phyloP scores from a whole-genome alignment of 352 stramenopile species.

The Nothophytophthora sp. region DNA sequence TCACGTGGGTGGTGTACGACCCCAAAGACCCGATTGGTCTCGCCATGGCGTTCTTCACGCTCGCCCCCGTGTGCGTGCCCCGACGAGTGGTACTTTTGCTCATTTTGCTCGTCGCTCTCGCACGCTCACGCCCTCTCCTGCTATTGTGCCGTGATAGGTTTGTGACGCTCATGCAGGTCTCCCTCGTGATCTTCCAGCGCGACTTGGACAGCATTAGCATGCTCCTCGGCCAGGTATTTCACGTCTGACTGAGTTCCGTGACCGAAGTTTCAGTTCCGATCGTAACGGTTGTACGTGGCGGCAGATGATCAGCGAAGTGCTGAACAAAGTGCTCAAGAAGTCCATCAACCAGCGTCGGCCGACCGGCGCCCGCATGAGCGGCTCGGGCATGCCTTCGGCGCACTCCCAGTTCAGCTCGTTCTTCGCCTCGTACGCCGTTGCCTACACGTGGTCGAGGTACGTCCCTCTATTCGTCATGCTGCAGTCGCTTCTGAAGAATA shows the following conservation, averaged over 20 bases:
- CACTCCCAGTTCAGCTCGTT: slow-evolving; percentile 85
- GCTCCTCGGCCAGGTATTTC: slow-evolving; percentile 75
- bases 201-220: slow-evolving; percentile 77
- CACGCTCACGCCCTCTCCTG: slow-evolving; percentile 1
- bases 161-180: slow-evolving; percentile 84
- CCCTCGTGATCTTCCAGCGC: slow-evolving; percentile 74
- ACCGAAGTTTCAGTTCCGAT: too few species aligned
- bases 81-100: background rate
- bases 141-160: too few species aligned
- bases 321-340: slow-evolving; percentile 84
- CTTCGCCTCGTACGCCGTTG: slow-evolving; percentile 69
- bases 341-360: slow-evolving; percentile 72
- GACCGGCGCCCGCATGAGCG: slow-evolving; percentile 59
- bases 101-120: slow-evolving; percentile 1
- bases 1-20: slow-evolving; percentile 88
- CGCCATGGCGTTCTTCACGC: slow-evolving; percentile 70
- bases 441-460: slow-evolving; percentile 71
- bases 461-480: slow-evolving; percentile 1
- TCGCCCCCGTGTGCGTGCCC: slow-evolving; percentile 76
- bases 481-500: background rate
- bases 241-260: too few species aligned
- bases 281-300: background rate
- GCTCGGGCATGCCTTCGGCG: slow-evolving; percentile 76
- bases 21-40: slow-evolving; percentile 61
- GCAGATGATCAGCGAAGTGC: slow-evolving; percentile 67